Base-by-base conservation (phyloP, 768 basidiomycete genomes). In the Baorangia bicolor region DNA sequence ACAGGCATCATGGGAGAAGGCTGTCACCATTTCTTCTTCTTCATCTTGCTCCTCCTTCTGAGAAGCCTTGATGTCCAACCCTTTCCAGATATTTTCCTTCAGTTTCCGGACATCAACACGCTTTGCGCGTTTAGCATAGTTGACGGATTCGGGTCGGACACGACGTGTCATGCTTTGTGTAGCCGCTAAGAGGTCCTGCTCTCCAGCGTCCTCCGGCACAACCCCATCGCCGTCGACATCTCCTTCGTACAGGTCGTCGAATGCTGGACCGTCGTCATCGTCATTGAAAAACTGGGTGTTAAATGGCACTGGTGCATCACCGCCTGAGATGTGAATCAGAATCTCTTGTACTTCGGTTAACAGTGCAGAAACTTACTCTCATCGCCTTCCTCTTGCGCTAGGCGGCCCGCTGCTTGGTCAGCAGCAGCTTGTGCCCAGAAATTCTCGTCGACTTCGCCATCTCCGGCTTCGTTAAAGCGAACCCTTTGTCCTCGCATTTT, bases 51-150 rank as follows among this genome's bases (percentile, higher is more conserved):
- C 75, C 27, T 56, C 64, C 20, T 65, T 51, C 39, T 60, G 67
- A n/a, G 71, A 59, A 39, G 86, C 76, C 33, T 86, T 82, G 53
- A 97, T 92, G 63, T 92, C 88, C 42, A 98, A 71, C 2, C 90
- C 90, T 69, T 83, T 91, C 97, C 97, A 98, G 45, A 99, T 98
- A 63, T 94, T 96, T 57, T 98, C 96, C 76, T 99, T 99, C 59
- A 99, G 75, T 74, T 90, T 94, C 66, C 93, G 83, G 35, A 99
- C 96, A 67, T 98, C 97, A 21, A 99, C 96, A 39, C 96, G 78
- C 75, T 98, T 99, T 3, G 96, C 97, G 35, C 90, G 84, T 74
- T 94, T 95, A 2, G 95, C 88, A 67, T 97, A 98, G 60, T 94
- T 92, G 61, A 99, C 93, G 49, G 84, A 82, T 67, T 97, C 90